phyloP scores from a whole-genome alignment of 2,329 filamentous ascomycete species.

The Colletotrichum tropicale region DNA sequence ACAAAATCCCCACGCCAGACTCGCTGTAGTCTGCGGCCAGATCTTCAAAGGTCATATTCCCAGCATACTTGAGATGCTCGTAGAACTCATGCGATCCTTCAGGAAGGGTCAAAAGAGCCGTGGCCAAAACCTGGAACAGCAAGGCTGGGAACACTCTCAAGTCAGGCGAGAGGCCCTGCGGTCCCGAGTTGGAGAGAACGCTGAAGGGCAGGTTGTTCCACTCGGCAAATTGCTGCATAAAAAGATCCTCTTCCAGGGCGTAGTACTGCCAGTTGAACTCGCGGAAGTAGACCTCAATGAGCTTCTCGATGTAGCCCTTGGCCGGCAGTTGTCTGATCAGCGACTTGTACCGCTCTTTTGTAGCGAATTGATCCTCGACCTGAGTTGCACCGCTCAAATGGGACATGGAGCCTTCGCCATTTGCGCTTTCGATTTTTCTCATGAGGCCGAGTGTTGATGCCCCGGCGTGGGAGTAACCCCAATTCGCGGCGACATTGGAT shows the following conservation, averaged over 20 bases:
- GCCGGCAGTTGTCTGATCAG: constrained; percentile 63
- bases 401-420: constrained; percentile 35
- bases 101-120: constrained; percentile 57
- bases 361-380: constrained; percentile 39
- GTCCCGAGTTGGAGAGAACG: constrained; percentile 52
- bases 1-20: constrained; percentile 56
- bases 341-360: constrained; percentile 62
- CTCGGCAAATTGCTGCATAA: constrained; percentile 53
- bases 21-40: constrained; percentile 66
- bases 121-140: constrained; percentile 63
- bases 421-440: constrained; percentile 55
- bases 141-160: constrained; percentile 63
- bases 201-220: constrained; percentile 62
- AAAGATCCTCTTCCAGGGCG: constrained; percentile 57
- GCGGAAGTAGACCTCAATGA: constrained; percentile 59
- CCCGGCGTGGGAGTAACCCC: constrained; percentile 58
- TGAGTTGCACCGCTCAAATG: constrained; percentile 30
- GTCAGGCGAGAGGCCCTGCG: constrained; percentile 53
- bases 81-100: constrained; percentile 52
- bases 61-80: constrained; percentile 62
- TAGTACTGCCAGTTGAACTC: constrained; percentile 66
- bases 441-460: constrained; percentile 61
- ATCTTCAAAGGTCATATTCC: constrained; percentile 64
- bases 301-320: constrained; percentile 56
- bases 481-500: constrained; percentile 48